phyloP scores from a whole-genome alignment of 1,139 yeast genomes.

The Ogataea hybrid region DNA sequence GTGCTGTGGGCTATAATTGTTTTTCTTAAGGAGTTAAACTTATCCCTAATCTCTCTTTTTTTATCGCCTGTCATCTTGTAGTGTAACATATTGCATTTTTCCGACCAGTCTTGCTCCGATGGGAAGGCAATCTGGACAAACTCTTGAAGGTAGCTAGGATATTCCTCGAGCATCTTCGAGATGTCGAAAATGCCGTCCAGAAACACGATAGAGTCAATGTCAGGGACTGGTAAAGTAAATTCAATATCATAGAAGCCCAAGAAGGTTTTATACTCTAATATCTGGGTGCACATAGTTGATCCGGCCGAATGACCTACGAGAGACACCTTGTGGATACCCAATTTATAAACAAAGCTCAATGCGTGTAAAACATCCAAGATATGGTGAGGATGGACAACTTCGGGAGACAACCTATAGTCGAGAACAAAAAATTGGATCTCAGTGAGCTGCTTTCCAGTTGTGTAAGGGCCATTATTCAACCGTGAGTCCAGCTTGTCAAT shows the following conservation, averaged over 20 bases:
- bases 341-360: conserved; percentile 33
- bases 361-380: conserved; percentile 53
- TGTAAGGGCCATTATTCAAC: neutral
- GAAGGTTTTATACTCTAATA: conserved; percentile 35
- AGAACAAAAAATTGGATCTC: conserved; percentile 37
- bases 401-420: conserved; percentile 71
- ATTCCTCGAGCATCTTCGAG: conserved; percentile 39
- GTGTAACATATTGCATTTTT: conserved; percentile 19
- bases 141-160: conserved; percentile 38
- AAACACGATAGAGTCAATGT: conserved; percentile 31
- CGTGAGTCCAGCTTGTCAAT: conserved; percentile 24
- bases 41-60: neutral
- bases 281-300: conserved; percentile 64
- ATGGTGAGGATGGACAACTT: conserved; percentile 62
- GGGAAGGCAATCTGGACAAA: conserved; percentile 47
- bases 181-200: conserved; percentile 56
- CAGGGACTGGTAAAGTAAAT: conserved; percentile 13
- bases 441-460: neutral
- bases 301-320: conserved; percentile 84
- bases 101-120: conserved; percentile 21
- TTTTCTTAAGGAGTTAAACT: conserved; percentile 11
- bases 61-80: conserved; percentile 7
- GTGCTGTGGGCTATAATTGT: conserved; percentile 35
- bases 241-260: conserved; percentile 7
- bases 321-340: conserved; percentile 30